phyloP scores from a whole-genome alignment of 140 eudicot genomes.

The Ambrosia hybrid region DNA sequence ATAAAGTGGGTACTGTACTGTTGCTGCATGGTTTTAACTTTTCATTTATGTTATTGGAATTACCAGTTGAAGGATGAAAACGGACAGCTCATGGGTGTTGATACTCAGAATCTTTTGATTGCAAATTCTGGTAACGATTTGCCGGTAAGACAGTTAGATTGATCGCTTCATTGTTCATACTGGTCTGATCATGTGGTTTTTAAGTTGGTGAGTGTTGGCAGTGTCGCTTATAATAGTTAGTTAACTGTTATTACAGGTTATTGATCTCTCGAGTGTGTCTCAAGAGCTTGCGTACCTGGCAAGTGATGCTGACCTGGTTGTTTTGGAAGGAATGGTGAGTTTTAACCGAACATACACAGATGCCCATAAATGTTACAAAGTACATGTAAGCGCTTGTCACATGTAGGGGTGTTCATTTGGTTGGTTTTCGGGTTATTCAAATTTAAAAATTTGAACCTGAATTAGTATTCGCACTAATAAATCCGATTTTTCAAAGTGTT shows the following conservation, averaged over 20 bases:
- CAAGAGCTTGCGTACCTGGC: constrained; percentile 94
- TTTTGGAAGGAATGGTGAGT: constrained; percentile 98
- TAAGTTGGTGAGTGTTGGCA: constrained; percentile 6
- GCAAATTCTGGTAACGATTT: constrained; percentile 97
- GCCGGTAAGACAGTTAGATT: constrained; percentile 75
- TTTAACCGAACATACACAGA: constrained; percentile 1
- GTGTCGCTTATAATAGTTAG: neutral
- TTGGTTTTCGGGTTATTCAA: too few relatives aligned
- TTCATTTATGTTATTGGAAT: constrained; percentile 6
- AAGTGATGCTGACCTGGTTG: constrained; percentile 87
- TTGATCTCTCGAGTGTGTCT: constrained; percentile 87
- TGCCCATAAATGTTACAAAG: constrained; percentile 2
- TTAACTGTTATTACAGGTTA: constrained; percentile 57
- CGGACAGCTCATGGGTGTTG: constrained; percentile 88
- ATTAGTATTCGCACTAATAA: neutral
- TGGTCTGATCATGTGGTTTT: too few relatives aligned
- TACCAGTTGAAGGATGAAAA: constrained; percentile 87
- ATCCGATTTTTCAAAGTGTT: neutral
- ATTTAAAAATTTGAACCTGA: too few relatives aligned
- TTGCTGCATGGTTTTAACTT: constrained; percentile 2
- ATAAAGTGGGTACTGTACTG: neutral
- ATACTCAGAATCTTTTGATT: constrained; percentile 80
- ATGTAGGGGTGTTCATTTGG: too few relatives aligned
- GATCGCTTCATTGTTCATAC: too few relatives aligned
- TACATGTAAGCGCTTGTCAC: constrained; percentile 1